Base-by-base conservation (phyloP, 192 early-diverging fungal species). In the Podila epicladia region DNA sequence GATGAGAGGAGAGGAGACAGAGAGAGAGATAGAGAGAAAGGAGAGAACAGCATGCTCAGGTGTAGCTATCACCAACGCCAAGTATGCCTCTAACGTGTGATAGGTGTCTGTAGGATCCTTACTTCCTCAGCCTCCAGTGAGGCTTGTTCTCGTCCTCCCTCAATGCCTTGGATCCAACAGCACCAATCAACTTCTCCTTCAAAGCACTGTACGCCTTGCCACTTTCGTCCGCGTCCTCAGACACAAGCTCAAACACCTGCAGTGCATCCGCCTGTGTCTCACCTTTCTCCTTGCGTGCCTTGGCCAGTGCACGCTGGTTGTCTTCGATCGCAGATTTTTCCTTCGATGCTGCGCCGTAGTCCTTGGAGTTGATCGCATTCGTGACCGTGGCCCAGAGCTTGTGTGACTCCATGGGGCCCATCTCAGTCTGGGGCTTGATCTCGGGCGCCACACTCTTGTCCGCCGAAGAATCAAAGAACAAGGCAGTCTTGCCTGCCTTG, bases 321-420 rank as follows among this genome's bases (percentile, higher is more conserved):
- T 92, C 90, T 69, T 94, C 93, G 64, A 94, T 92, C n/a, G 68
- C 75, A 11, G 91, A 84, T 75, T 95, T 95, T 64, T 92, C 88
- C 38, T 74, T 74, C 13, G 92, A 93, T 4, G 93, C 93, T 2
- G 86, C 83, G 7, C 86, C 83, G 69, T 92, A 95, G 78, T 93
- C 90, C 45, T 89, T 91, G 49, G 83, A 78, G 58, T 79, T 85
- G 26, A 95, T 83, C 11, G 93, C 92, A 50, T 91, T 84, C 1
- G 92, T 84, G 17, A 95, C 92, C 70, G 84, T 82, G 26, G 88
- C 62, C 93, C 93, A 95, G 33, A 95, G 82, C 24, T 83, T 85
- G 62, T 91, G 92, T 62, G 91, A 92, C 64, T 95, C 93, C 17
- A 93, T 65, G 41, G 71, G 73, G 24, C 82, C 82, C 83, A 93